Base-by-base conservation (phyloP, 768 basidiomycete genomes). In the Scleroderma bovista region DNA sequence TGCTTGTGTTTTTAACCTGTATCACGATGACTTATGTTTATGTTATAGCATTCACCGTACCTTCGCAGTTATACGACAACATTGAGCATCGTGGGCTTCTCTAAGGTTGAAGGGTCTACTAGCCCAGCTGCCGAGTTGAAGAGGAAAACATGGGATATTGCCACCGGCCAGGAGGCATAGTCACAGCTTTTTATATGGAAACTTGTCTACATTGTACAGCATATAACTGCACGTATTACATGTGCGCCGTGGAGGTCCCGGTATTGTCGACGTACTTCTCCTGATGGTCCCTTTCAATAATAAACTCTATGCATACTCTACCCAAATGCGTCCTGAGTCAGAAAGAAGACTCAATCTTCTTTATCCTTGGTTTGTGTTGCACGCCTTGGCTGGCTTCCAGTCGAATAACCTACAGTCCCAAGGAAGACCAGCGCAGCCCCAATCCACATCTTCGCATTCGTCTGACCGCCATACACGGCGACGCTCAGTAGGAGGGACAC, bases 401-500 rank as follows among this genome's bases (percentile, higher is more conserved):
- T 62, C 17, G 86, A 79, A 68, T 92, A 92, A 5, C 73, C 75
- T 24, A 90, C 56, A 3, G 87, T 90, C 3, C 89, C 89, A 4
- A 79, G 48, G 51, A 90, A 72, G 7, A 92, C 88, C 56, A 87
- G 57, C 24, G 61, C 73, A 0, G 87, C 86, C 0, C 89, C 88
- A 6, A 57, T 61, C 84, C 86, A 88, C 75, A 92, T 78, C 73
- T 76, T 70, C 37, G 50, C 40, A 54, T 61, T 57, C 6, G 62
- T 58, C 19, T 60, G 69, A 2, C 77, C 63, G 1, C 79, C 72
- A 50, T 76, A 73, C 63, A 73, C 59, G 33, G 71, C 54, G 20
- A 88, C 80, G 58, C 88, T 91, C 55, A 93, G 72, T 20, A 89
- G 65, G 15, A 92, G 69, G 47, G 87, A 90, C 26, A 78, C 73